Evolutionary conservation across 1,284 basidiomycete genomes (phyloP).

Genomic region (Takashimella koratensis): DNA sequence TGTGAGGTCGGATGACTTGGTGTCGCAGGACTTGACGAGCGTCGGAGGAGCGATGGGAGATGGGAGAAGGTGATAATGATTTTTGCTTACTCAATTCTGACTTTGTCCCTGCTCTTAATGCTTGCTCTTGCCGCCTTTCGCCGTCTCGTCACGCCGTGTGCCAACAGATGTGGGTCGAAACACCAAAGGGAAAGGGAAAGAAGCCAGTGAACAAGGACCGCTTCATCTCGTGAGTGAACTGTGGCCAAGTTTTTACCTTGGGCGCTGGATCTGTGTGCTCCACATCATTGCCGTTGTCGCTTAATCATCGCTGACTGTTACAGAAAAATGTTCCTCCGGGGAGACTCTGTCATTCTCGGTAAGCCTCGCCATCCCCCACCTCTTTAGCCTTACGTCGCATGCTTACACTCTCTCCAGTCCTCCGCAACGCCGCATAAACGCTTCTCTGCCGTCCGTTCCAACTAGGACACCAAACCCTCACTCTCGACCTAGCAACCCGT

Average conservation of each 20-base stretch:
- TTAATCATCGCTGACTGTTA: slow-evolving; percentile 8
- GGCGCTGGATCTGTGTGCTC: background rate
- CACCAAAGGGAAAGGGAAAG: slow-evolving; percentile 96
- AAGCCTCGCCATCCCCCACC: slow-evolving; percentile 42
- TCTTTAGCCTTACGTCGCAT: background rate
- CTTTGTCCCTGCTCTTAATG: no score
- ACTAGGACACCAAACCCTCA: no score
- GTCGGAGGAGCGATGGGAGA: no score
- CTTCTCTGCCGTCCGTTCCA: no score
- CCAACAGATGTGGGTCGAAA: slow-evolving; percentile 97
- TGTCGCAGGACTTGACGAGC: no score
- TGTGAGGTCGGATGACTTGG: no score
- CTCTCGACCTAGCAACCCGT: no score
- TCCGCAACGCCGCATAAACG: slow-evolving; percentile 73
- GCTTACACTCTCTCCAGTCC: slow-evolving; percentile 54
- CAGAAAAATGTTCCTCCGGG: slow-evolving; percentile 57
- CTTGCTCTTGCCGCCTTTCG: background rate
- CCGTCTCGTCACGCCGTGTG: no score
- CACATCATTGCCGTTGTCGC: background rate
- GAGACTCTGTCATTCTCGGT: slow-evolving; percentile 94
- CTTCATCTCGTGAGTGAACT: slow-evolving; percentile 97
- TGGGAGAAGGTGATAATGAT: no score
- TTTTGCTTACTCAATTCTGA: no score
- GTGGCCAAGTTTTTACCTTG: background rate
- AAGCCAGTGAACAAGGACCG: slow-evolving; percentile 98